Conservation (phyloP, 257 asterid species). For the Craterostigma plantagineum region DNA sequence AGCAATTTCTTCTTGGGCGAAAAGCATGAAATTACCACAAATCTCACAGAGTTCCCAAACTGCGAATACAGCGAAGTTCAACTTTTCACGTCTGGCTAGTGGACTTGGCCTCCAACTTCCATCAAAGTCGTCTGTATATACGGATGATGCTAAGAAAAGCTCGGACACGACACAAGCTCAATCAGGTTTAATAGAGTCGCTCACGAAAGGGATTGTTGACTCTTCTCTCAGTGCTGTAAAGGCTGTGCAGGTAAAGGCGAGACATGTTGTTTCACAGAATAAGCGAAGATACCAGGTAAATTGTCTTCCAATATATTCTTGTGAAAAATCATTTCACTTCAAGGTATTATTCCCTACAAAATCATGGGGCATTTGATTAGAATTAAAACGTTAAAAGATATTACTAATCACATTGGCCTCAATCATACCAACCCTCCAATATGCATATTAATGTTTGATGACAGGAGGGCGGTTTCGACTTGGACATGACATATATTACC, state of each 20-base stretch:
- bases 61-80: slow-evolving; percentile 26
- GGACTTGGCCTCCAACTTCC: slow-evolving; percentile 53
- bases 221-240: slow-evolving; percentile 79
- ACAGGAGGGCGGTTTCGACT: slow-evolving; percentile 94
- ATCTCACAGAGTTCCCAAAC: slow-evolving; percentile 25
- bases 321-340: not conserved
- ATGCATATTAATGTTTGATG: slow-evolving; percentile 12
- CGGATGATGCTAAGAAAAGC: slow-evolving; percentile 29
- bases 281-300: slow-evolving; percentile 94
- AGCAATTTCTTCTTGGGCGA: slow-evolving; percentile 55
- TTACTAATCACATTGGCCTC: too few species aligned
- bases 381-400: too few species aligned
- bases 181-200: slow-evolving; percentile 58
- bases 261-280: slow-evolving; percentile 87
- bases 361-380: too few species aligned
- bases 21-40: slow-evolving; percentile 42
- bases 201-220: slow-evolving; percentile 79
- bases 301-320: slow-evolving; percentile 6
- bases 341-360: not conserved
- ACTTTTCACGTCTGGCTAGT: slow-evolving; percentile 74
- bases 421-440: not conserved
- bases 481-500: slow-evolving; percentile 96
- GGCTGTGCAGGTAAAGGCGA: slow-evolving; percentile 93
- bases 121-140: slow-evolving; percentile 24
- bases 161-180: slow-evolving; percentile 33